These are phyloP conservation scores for Ceratocystis huliohia DNA, from an alignment of 2,329 filamentous ascomycete species.

Conservation along the genomic window DNA sequence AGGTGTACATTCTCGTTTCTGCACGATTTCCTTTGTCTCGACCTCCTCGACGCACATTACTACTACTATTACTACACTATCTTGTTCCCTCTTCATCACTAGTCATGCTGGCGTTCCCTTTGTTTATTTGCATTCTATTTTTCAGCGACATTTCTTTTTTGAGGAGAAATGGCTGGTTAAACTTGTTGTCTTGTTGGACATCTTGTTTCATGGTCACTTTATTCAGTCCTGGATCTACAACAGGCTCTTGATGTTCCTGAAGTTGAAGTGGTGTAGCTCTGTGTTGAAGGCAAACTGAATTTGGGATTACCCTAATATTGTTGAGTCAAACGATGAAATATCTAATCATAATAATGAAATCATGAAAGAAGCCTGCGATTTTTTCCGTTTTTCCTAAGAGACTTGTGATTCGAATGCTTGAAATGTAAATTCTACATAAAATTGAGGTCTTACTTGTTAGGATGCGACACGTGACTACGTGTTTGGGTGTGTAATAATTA, in stretches of 20 bases:
- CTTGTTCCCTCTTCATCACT: neutral
- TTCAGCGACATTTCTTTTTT: neutral
- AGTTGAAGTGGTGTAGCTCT: neutral
- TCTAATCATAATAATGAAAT: slow-evolving; percentile 9
- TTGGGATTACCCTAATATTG: neutral
- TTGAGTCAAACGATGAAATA: slow-evolving; percentile 5
- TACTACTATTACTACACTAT: neutral
- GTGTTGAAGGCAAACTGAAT: neutral
- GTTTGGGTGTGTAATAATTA: neutral
- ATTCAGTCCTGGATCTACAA: neutral
- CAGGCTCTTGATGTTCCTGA: neutral
- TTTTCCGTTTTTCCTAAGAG: neutral
- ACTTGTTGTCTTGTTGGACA: neutral
- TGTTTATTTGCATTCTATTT: neutral
- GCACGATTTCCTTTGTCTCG: neutral
- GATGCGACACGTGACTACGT: neutral
- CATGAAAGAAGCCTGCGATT: neutral
- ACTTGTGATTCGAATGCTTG: too few relatives aligned
- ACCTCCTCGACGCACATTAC: neutral
- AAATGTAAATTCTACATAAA: too few relatives aligned
- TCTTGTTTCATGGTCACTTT: neutral
- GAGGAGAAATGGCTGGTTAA: neutral
- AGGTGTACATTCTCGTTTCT: neutral
- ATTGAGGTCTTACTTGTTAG: neutral
- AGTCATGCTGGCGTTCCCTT: neutral